These are phyloP conservation scores for Fraxinus americana DNA, from an alignment of 257 asterid species.

Conservation along the genomic window DNA sequence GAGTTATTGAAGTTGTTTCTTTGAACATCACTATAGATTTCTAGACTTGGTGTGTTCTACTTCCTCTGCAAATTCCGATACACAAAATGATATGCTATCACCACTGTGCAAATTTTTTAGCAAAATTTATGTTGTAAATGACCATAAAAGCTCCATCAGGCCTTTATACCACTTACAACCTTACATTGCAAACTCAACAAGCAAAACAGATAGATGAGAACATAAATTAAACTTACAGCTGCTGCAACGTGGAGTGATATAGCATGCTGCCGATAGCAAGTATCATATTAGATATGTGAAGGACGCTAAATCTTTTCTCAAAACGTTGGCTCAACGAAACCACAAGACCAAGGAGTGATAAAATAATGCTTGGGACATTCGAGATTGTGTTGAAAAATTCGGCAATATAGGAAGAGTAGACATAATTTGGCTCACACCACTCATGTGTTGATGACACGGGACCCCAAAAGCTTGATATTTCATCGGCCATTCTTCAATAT, in stretches of 20 bases:
- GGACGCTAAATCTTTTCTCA: slow-evolving; percentile 92
- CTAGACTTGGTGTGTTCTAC: not conserved
- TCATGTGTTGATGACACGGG: slow-evolving; percentile 92
- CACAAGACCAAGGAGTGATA: slow-evolving; percentile 82
- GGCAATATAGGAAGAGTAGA: slow-evolving; percentile 82
- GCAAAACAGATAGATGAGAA: slow-evolving; percentile 20
- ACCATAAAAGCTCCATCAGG: not conserved
- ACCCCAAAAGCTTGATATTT: slow-evolving; percentile 85
- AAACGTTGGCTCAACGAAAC: slow-evolving; percentile 77
- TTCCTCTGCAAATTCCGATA: not conserved
- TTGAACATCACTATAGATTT: not conserved
- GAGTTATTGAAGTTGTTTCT: not conserved
- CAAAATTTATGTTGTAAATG: not conserved
- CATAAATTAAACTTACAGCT: slow-evolving; percentile 58
- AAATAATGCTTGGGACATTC: slow-evolving; percentile 70
- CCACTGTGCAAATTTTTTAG: not conserved
- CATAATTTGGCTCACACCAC: slow-evolving; percentile 97
- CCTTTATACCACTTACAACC: not conserved
- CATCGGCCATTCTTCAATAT: slow-evolving; percentile 62
- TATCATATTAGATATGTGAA: slow-evolving; percentile 83
- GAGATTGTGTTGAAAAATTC: slow-evolving; percentile 93
- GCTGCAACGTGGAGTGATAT: slow-evolving; percentile 89
- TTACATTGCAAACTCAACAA: slow-evolving; percentile 5
- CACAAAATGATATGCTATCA: not conserved
- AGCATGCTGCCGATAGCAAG: slow-evolving; percentile 91